Conservation (phyloP, 139 green algal genomes). For the Yamagishiella unicocca region DNA sequence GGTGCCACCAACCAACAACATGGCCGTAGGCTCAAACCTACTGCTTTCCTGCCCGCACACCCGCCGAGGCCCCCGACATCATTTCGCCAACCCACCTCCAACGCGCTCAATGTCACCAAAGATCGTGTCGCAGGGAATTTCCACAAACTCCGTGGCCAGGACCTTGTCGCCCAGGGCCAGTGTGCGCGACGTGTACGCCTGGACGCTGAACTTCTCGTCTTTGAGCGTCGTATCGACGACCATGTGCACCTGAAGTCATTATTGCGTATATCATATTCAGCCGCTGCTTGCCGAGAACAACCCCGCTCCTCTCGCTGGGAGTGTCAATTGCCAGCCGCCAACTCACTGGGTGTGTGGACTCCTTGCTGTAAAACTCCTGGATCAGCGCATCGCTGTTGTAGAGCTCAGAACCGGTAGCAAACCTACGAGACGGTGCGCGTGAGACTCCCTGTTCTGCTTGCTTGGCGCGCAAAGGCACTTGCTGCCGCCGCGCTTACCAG, state of each 20-base stretch:
- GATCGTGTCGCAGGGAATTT: conserved; percentile 85
- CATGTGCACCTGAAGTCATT: conserved; percentile 86
- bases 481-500: conserved; percentile 76
- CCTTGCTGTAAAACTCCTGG: conserved; percentile 91
- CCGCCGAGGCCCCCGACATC: background rate
- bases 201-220: conserved; percentile 67
- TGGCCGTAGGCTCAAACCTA: too few species aligned
- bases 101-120: conserved; percentile 85
- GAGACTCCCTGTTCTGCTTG: background rate
- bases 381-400: conserved; percentile 91
- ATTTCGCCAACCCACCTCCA: conserved; percentile 69
- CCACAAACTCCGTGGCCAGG: conserved; percentile 91
- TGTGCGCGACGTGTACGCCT: conserved; percentile 80
- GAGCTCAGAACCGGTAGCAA: conserved; percentile 85
- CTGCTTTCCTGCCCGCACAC: background rate
- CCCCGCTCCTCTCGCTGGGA: too few species aligned
- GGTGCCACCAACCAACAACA: too few species aligned
- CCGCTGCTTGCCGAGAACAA: too few species aligned
- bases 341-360: conserved; percentile 70
- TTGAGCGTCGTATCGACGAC: conserved; percentile 87
- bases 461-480: background rate
- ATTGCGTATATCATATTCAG: too few species aligned
- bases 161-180: conserved; percentile 54
- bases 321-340: background rate
- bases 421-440: conserved; percentile 70